These are phyloP conservation scores for Cardamine chenopodiifolia DNA, from an alignment of 345 rosid genomes.

Conservation along the genomic window DNA sequence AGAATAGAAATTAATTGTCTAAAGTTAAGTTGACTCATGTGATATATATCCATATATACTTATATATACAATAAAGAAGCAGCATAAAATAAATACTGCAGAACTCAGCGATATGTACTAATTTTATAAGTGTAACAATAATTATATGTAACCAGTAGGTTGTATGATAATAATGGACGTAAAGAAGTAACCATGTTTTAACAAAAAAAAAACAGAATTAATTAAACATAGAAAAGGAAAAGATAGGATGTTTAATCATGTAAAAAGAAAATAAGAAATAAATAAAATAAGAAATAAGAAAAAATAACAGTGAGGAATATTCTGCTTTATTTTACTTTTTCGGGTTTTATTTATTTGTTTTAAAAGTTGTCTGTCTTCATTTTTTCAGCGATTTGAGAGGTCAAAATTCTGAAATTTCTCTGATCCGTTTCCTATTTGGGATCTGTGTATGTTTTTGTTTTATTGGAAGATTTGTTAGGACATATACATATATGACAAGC, in stretches of 20 bases:
- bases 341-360: constrained; percentile 12
- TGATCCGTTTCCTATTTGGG: constrained; percentile 45
- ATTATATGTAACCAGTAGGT: background rate
- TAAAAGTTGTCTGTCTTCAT: constrained; percentile 20
- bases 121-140: background rate
- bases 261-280: background rate
- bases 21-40: constrained; percentile 18
- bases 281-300: background rate
- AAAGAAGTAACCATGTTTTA: background rate
- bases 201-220: background rate
- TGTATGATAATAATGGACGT: background rate
- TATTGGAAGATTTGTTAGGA: constrained; percentile 45
- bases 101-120: background rate
- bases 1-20: constrained; percentile 16
- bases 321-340: constrained; percentile 19
- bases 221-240: background rate
- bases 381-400: constrained; percentile 30
- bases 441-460: constrained; percentile 42
- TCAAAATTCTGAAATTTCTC: constrained; percentile 39
- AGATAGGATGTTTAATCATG: constrained; percentile 3
- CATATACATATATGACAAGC: constrained; percentile 36
- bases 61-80: background rate
- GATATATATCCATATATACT: background rate
- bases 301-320: constrained; percentile 27
- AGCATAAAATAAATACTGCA: background rate